phyloP scores from a whole-genome alignment of 2,329 filamentous ascomycete genomes.

The Hypoxylon sp. region DNA sequence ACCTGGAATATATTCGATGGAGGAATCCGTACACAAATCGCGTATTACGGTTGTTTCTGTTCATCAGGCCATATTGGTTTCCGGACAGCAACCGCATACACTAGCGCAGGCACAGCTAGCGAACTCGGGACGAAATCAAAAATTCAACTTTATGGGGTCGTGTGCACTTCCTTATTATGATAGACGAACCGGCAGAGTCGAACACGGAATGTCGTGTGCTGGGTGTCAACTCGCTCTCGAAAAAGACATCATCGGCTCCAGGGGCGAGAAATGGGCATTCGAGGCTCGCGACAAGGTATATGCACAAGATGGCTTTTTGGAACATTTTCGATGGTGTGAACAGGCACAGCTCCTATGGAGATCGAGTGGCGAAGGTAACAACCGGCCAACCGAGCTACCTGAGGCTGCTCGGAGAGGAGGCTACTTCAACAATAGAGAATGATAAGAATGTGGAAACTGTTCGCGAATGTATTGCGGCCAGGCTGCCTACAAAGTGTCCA shows the following conservation, averaged over 20 bases:
- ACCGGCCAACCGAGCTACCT: conserved; percentile 15
- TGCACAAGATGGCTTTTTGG: conserved; percentile 52
- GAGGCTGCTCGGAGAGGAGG: too few relatives aligned
- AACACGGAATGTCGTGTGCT: conserved; percentile 54
- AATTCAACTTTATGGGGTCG: conserved; percentile 51
- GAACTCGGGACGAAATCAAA: conserved; percentile 41
- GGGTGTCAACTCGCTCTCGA: conserved; percentile 54
- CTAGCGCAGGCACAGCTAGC: conserved; percentile 12
- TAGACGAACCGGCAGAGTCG: conserved; percentile 42
- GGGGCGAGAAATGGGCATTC: conserved; percentile 36
- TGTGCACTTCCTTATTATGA: conserved; percentile 39
- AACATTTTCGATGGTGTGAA: conserved; percentile 56
- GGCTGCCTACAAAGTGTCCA: too few relatives aligned
- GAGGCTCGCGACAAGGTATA: conserved; percentile 47
- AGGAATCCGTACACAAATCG: conserved; percentile 21
- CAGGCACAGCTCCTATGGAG: conserved; percentile 53
- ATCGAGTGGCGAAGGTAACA: too few relatives aligned
- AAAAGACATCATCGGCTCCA: too few relatives aligned
- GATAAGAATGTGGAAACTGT: too few relatives aligned
- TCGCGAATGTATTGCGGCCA: too few relatives aligned
- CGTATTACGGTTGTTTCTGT: conserved; percentile 29
- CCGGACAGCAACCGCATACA: conserved; percentile 30
- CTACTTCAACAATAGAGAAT: too few relatives aligned
- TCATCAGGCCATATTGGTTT: conserved; percentile 44
- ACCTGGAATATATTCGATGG: conserved; percentile 50